These are phyloP conservation scores for Acanthamoeba royreba DNA, from an alignment of 208 protist genomes.

Conservation along the genomic window DNA sequence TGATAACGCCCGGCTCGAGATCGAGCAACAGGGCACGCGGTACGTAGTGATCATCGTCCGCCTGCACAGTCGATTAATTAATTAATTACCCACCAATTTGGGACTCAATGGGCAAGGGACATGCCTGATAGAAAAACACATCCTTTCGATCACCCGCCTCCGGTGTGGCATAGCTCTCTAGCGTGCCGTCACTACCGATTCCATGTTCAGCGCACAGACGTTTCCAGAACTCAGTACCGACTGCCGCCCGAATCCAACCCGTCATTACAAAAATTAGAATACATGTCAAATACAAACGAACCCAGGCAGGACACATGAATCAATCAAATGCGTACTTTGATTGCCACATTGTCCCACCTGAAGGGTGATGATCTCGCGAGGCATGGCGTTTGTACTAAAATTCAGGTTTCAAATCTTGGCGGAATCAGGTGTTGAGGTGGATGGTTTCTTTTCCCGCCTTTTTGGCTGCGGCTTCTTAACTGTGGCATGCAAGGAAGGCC, in stretches of 20 bases:
- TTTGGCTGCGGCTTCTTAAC: too few species aligned
- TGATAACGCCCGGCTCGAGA: constrained; percentile 97
- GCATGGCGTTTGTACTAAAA: constrained; percentile 84
- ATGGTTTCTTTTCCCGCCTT: neutral
- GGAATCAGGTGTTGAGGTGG: neutral
- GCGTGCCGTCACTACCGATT: constrained; percentile 91
- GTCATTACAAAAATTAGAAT: constrained; percentile 74
- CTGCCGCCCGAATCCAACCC: too few species aligned
- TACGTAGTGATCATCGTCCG: constrained; percentile 99
- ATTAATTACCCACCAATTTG: neutral
- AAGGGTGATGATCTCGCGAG: constrained; percentile 98
- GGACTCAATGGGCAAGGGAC: neutral
- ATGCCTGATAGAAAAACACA: constrained; percentile 99
- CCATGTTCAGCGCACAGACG: constrained; percentile 98
- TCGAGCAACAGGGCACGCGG: constrained; percentile 98
- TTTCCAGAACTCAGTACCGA: constrained; percentile 99
- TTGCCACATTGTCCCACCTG: constrained; percentile 98
- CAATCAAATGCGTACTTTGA: constrained; percentile 84
- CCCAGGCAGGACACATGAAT: too few species aligned
- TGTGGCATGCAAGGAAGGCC: too few species aligned
- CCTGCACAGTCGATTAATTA: constrained; percentile 64
- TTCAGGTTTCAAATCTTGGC: neutral
- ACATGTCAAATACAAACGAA: too few species aligned
- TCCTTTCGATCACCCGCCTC: constrained; percentile 96
- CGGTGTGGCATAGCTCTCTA: constrained; percentile 91